These are phyloP conservation scores for Syzygium jambos DNA, from an alignment of 345 rosid species.

Conservation along the genomic window DNA sequence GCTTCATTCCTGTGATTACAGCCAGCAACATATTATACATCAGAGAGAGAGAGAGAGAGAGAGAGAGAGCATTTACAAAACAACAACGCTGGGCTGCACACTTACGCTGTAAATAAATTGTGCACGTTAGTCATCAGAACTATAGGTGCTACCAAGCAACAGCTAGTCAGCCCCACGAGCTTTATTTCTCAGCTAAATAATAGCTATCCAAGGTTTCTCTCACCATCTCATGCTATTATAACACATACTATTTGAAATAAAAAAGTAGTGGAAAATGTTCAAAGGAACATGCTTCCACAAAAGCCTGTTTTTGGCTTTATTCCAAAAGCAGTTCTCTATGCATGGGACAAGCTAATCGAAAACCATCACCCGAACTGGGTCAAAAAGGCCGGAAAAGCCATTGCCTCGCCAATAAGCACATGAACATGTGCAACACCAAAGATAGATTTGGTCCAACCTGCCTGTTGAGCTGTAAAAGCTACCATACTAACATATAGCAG, in stretches of 20 bases:
- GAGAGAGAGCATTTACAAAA: background rate
- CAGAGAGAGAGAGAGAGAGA: background rate
- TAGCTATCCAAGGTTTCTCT: background rate
- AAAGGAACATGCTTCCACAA: background rate
- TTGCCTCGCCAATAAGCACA: background rate
- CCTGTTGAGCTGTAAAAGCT: background rate
- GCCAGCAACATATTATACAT: background rate
- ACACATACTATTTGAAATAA: background rate
- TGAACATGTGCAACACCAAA: background rate
- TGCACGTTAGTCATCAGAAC: background rate
- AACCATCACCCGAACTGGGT: background rate
- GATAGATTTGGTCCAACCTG: background rate
- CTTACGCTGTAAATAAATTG: background rate
- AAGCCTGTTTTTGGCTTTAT: background rate
- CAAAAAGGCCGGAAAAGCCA: background rate
- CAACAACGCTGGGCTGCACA: background rate
- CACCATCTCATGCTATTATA: background rate
- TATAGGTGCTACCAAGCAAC: background rate
- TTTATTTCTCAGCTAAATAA: background rate
- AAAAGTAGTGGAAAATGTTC: background rate
- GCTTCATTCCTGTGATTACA: conserved; percentile 34
- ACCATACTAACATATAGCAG: background rate
- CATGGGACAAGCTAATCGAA: background rate
- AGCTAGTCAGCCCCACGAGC: background rate
- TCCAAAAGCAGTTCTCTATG: background rate